Percentiles rank a stretch among this genome's conserved stretches.
Conservation (phyloP, 148 eudicot species). For the Vaccinium darrowii region DNA sequence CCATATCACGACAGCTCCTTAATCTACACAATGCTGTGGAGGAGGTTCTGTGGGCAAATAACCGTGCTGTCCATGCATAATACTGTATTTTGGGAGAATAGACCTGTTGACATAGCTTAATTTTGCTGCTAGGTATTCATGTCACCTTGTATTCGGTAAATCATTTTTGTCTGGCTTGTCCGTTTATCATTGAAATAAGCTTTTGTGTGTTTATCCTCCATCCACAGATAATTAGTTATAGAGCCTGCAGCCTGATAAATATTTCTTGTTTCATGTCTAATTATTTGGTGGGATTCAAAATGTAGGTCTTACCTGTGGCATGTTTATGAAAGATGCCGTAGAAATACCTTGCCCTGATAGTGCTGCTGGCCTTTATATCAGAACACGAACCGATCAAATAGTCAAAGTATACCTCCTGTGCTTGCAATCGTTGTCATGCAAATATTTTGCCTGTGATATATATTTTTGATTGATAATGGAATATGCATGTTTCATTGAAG, state of each 20-base stretch:
- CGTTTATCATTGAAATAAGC: neutral
- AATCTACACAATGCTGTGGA: neutral
- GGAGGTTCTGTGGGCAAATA: neutral
- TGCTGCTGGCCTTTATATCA: constrained; percentile 90
- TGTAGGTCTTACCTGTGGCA: constrained; percentile 91
- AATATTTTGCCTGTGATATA: constrained; percentile 1
- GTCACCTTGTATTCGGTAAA: neutral
- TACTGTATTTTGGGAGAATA: neutral
- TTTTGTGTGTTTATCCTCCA: neutral
- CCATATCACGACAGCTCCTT: neutral
- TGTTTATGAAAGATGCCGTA: constrained; percentile 64
- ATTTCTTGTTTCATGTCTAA: constrained; percentile 21
- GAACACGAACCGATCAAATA: constrained; percentile 67
- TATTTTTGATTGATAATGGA: neutral
- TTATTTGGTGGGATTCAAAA: constrained; percentile 26
- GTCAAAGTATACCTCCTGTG: constrained; percentile 69
- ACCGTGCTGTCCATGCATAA: neutral
- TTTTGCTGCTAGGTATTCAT: neutral
- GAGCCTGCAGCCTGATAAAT: constrained; percentile 8
- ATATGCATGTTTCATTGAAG: neutral
- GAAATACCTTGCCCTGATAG: constrained; percentile 80
- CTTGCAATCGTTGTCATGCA: constrained; percentile 24
- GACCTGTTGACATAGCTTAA: neutral
- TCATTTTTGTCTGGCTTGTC: neutral
- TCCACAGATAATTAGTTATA: neutral